These are phyloP conservation scores for Colletotrichum orbiculare DNA, from an alignment of 2,329 filamentous ascomycete species.

Conservation along the genomic window DNA sequence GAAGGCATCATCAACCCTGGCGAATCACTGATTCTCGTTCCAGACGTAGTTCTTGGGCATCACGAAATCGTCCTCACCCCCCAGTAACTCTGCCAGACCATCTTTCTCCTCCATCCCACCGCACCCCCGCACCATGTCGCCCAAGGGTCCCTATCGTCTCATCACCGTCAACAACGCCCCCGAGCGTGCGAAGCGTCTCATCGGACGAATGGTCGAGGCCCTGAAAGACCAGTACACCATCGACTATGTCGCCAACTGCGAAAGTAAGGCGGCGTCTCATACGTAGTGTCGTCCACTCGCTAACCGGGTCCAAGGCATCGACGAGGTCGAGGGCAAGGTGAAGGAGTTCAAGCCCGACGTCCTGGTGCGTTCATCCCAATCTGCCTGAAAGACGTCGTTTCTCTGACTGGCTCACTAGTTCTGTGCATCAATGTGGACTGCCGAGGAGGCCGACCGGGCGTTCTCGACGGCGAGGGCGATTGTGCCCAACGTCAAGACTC, in stretches of 20 bases:
- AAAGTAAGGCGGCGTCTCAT: constrained; percentile 56
- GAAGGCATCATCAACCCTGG: background rate
- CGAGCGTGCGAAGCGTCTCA: constrained; percentile 70
- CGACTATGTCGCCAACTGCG: constrained; percentile 69
- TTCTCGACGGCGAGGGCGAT: constrained; percentile 54
- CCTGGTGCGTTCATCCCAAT: constrained; percentile 38
- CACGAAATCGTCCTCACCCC: background rate
- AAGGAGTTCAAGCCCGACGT: constrained; percentile 47
- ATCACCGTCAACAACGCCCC: constrained; percentile 77
- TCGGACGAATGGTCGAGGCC: constrained; percentile 69
- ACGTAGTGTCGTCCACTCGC: background rate
- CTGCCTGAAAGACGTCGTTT: background rate
- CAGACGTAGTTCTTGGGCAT: background rate
- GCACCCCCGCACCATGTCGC: constrained; percentile 40
- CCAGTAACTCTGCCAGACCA: background rate
- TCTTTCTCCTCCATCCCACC: background rate
- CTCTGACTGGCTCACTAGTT: constrained; percentile 53
- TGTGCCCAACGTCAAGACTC: constrained; percentile 59
- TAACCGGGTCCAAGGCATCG: constrained; percentile 56
- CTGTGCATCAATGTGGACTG: constrained; percentile 66
- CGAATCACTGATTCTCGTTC: background rate
- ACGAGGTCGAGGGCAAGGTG: constrained; percentile 65
- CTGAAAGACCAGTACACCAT: constrained; percentile 74
- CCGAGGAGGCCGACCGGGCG: constrained; percentile 59
- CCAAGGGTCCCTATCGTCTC: constrained; percentile 69